Evolutionary conservation across 805 yeast species (phyloP).

Genomic region (Deakozyma indianensis): DNA sequence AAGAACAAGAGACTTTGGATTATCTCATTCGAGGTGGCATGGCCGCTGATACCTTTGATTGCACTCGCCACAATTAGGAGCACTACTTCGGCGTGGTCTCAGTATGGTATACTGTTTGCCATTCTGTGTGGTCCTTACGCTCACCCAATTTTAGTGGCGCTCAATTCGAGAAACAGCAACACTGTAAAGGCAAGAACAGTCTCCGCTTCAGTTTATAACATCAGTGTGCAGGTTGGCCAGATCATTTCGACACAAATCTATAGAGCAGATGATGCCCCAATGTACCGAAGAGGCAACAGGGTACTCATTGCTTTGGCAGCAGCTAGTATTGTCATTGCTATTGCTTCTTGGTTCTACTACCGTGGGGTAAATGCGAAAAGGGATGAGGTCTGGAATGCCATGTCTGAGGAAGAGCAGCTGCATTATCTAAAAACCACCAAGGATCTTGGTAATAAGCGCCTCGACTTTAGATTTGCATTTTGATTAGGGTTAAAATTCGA

Average conservation of each 20-base stretch:
- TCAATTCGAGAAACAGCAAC: slow-evolving; percentile 39
- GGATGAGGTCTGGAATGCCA: slow-evolving; percentile 33
- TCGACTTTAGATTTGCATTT: slow-evolving; percentile 32
- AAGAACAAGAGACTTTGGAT: background rate
- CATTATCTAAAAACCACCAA: slow-evolving; percentile 31
- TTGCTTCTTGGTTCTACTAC: slow-evolving; percentile 19
- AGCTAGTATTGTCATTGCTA: background rate
- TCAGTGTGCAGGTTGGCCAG: slow-evolving; percentile 44
- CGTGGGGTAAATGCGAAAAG: slow-evolving; percentile 17
- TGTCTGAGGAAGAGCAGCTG: slow-evolving; percentile 34
- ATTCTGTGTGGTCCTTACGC: slow-evolving; percentile 22
- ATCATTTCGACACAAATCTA: slow-evolving; percentile 45
- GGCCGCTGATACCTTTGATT: background rate
- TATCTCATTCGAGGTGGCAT: background rate
- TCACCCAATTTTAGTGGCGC: slow-evolving; percentile 38
- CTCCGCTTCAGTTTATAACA: slow-evolving; percentile 50
- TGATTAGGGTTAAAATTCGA: no score
- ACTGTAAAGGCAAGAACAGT: slow-evolving; percentile 52
- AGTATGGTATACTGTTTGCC: slow-evolving; percentile 16
- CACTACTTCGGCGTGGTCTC: slow-evolving; percentile 13
- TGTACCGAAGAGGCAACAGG: slow-evolving; percentile 36
- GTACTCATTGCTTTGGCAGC: slow-evolving; percentile 3
- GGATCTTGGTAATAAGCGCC: slow-evolving; percentile 41
- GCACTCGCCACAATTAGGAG: background rate
- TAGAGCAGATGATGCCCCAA: slow-evolving; percentile 41